Evolutionary conservation across 306 rosid genomes (phyloP).

Genomic region (Cucumis hystrix): DNA sequence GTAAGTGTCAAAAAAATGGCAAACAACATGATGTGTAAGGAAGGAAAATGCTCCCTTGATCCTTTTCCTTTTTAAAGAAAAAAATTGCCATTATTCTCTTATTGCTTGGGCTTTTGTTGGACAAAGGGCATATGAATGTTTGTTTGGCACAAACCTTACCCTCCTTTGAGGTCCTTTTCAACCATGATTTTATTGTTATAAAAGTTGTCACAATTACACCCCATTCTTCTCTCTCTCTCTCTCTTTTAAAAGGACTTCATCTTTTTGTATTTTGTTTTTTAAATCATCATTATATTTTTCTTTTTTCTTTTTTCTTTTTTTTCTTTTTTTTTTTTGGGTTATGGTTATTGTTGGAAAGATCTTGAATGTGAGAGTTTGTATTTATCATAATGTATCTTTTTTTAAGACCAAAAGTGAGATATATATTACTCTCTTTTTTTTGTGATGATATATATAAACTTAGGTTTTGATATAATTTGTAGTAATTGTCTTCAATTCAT

Average conservation of each 20-base stretch:
- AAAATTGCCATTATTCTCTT: background rate
- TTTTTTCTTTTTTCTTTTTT: background rate
- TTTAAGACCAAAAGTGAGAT: background rate
- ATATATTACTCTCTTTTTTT: background rate
- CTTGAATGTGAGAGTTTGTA: background rate
- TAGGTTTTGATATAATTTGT: background rate
- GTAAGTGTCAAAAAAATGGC: slow-evolving; percentile 9
- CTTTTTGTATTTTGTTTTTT: background rate
- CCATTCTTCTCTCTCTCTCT: background rate
- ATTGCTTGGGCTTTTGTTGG: slow-evolving; percentile 1
- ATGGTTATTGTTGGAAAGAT: background rate
- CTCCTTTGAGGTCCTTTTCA: slow-evolving; percentile 7
- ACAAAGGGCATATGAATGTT: background rate
- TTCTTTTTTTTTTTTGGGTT: background rate
- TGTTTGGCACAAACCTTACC: background rate
- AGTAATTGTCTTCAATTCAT: background rate
- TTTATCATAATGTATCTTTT: background rate
- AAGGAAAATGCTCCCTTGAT: slow-evolving; percentile 12
- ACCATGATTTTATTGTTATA: slow-evolving; percentile 4
- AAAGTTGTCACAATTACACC: slow-evolving; percentile 4
- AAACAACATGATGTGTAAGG: slow-evolving; percentile 9
- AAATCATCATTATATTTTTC: background rate
- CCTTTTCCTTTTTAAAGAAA: background rate
- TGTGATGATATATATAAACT: background rate
- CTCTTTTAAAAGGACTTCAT: background rate